Evolutionary conservation across 257 asterid species (phyloP), one percentile per base, ranked within the genome.

Genomic region (Fraxinus cuspidata): DNA sequence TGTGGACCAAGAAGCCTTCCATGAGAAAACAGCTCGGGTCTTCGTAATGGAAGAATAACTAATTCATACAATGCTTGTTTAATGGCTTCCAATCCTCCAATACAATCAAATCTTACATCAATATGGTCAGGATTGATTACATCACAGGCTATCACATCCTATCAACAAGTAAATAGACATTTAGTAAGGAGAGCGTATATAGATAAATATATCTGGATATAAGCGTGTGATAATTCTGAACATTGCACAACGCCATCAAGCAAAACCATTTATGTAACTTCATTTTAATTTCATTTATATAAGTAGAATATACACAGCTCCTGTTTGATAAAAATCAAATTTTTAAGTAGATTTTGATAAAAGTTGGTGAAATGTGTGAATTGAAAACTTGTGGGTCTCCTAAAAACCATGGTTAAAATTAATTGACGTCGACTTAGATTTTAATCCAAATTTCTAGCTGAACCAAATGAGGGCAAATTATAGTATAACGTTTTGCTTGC

Each of bases 101-200:
- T 83, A 19, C 92, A 87, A 11, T 87, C 85, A 72, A 96, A 93
- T 69, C 87, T 86, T 74, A 93, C 99, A 80, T 92, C 91, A 34
- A 96, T 93, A 72, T 89, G 87, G 77, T 90, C 89, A 10, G 99
- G 96, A 81, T 96, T 90, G 77, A 92, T 88, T 40, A 96, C 98
- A 86, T 93, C 99, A 83, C 98, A 93, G 67, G 99, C 99, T 58
- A 95, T 86, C 35, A 93, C 90, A 83, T 95, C 99, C 99, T 95
- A 79, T 65, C 77, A 75, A 76, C 64, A 67, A 81, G 68, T 65
- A 71, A 73, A 78, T 53, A 38, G 64, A 70, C 70, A 18, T 42
- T 21, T 58, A 29, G 73, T 65, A 53, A 77, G 84, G 74, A 85
- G 71, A 64, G 34, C 0, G 19, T 11, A 12, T 11, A 9, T 63